Evolutionary conservation across 495 filamentous ascomycete species (phyloP), one percentile per base, ranked within the genome.

Genomic region (Daldinia concentrica): DNA sequence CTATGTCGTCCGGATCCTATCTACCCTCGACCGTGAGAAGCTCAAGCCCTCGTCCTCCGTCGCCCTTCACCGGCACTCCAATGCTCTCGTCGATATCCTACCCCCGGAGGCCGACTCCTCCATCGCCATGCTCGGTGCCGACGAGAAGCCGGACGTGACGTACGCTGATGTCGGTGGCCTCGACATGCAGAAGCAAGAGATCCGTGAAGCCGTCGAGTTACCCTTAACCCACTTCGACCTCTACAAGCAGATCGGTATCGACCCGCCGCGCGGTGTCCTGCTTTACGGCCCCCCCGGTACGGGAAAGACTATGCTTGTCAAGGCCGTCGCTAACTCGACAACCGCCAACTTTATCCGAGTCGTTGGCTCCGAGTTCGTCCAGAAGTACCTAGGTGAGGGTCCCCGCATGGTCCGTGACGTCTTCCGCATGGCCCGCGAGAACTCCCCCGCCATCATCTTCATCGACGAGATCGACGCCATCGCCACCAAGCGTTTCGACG

Each of bases 161-260:
- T 99, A 99, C 76, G 94, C 93, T 62, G 95, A 99, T 80, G 96
- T 99, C 61, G 95, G 95, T 83, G 95, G 95, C 7, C 83, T 98
- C 67, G 95, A 99, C 79, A 99, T 99, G 95, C 95, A 99, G 83
- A 99, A 99, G 84, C 95, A 99, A 82, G 95, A 99, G 80, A 99
- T 99, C 58, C 87, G 96, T 60, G 95, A 99, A 81, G 95, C 95
- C 17, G 95, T 99, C 63, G 95, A 99, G 83, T 84, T 99, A 65
- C 95, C 95, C 9, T 83, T 99, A 68, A 97, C 94, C 27, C 96
- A 98, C 79, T 97, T 97, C 78, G 95, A 98, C 79, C 90, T 99
- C 12, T 99, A 99, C 86, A 95, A 92, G 82, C 94, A 98, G 82
- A 98, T 98, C 66, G 93, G 95, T 81, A 99, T 99, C 78, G 95